Percentiles rank a stretch among this genome's conserved stretches.
Evolutionary conservation across 345 rosid species (phyloP).

Genomic region (Microthlaspi erraticum): DNA sequence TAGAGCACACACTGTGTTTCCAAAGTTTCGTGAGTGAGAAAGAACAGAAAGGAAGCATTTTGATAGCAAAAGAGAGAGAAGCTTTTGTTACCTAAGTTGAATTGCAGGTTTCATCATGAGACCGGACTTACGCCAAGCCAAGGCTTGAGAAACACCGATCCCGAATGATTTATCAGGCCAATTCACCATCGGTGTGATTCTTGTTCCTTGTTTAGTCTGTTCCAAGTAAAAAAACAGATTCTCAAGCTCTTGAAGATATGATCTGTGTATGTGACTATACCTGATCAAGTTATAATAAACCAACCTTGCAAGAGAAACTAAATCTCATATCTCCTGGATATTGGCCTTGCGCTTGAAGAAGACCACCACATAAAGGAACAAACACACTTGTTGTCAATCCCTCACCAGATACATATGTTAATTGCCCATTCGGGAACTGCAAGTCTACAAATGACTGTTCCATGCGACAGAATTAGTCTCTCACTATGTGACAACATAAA

Average conservation of each 20-base stretch:
- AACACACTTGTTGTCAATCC: conserved; percentile 93
- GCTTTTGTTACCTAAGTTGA: conserved; percentile 68
- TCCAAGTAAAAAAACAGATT: conserved; percentile 21
- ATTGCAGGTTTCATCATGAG: conserved; percentile 82
- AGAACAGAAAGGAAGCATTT: neutral
- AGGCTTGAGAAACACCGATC: conserved; percentile 72
- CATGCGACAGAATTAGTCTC: conserved; percentile 2
- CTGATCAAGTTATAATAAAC: conserved; percentile 6
- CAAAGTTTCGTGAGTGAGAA: neutral
- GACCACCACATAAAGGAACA: conserved; percentile 80
- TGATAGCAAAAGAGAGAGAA: neutral
- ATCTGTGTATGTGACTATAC: neutral
- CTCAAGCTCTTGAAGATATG: conserved; percentile 5
- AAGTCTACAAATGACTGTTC: conserved; percentile 89
- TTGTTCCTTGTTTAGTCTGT: conserved; percentile 91
- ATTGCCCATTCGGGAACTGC: conserved; percentile 95
- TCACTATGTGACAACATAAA: conserved; percentile 19
- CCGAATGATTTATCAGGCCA: conserved; percentile 93
- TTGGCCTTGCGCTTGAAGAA: conserved; percentile 97
- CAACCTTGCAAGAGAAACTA: conserved; percentile 89
- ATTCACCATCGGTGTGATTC: conserved; percentile 82
- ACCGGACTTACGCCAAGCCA: conserved; percentile 96
- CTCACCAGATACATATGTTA: conserved; percentile 90
- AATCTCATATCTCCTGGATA: conserved; percentile 98
- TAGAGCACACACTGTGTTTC: conserved; percentile 68